Evolutionary conservation across 2,329 filamentous ascomycete species (phyloP), one percentile per base, ranked within the genome.

Genomic region (Drechslerella stenobrocha): DNA sequence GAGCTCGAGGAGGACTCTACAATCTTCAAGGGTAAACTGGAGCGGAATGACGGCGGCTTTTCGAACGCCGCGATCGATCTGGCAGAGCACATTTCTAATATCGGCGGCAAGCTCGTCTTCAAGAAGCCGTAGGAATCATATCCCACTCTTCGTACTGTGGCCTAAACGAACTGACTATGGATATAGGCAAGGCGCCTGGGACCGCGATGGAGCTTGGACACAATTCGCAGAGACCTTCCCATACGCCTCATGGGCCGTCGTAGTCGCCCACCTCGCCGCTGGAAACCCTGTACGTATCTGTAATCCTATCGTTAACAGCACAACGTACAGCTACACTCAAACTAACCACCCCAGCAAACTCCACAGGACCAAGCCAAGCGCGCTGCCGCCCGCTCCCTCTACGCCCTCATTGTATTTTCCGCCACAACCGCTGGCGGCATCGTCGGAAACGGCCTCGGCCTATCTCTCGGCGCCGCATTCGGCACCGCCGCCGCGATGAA

Each of bases 171-270:
- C n/a, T n/a, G n/a, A n/a, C n/a, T n/a, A 30, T 30, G 37, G 22
- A 42, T 42, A 8, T 3, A 42, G 37, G 22, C 37, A 42, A 42
- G 37, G 37, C 4, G n/a, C 37, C 37, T 42, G 15, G 37, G 37
- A 20, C 15, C 37, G 37, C 9, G 37, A 42, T 18, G 37, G 9
- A 3, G 13, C 37, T 9, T 42, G 37, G 37, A 18, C 15, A 3
- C 37, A 42, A 9, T 42, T 42, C 18, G 13, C 13, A 4, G 34
- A 37, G n/a, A 37, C 34, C n/a, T 37, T 37, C n/a, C 34, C 34
- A 37, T 37, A 37, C n/a, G 34, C n/a, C 8, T 37, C 34, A 6
- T 37, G 34, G 34, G 34, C 34, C n/a, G 34, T 37, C 34, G 34
- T 37, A 11, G 34, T n/a, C n/a, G 34, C 34, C 34, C 34, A 37